These are phyloP conservation scores for Scorias spongiosa DNA, from an alignment of 2,329 filamentous ascomycete genomes.

Conservation along the genomic window DNA sequence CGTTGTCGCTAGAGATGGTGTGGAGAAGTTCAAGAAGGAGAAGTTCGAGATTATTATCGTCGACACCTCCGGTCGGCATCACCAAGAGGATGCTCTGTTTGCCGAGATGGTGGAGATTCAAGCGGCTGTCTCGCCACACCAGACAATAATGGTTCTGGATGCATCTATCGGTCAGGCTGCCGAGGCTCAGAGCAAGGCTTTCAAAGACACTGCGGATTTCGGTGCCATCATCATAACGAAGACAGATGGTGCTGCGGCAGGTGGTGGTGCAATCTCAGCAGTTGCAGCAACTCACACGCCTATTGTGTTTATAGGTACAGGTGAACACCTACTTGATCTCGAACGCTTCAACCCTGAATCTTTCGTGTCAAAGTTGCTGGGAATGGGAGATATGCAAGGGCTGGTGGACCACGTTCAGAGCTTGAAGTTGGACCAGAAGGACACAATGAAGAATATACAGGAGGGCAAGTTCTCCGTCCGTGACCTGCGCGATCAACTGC, in stretches of 20 bases:
- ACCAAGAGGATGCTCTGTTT: constrained; percentile 88
- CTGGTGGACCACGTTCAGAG: constrained; percentile 93
- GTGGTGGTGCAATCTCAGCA: constrained; percentile 92
- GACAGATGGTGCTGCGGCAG: constrained; percentile 87
- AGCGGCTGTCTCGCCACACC: constrained; percentile 72
- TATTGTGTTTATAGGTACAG: constrained; percentile 95
- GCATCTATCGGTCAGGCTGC: constrained; percentile 93
- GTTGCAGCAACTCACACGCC: constrained; percentile 93
- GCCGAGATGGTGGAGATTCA: constrained; percentile 98
- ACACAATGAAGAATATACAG: constrained; percentile 97
- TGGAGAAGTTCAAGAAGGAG: constrained; percentile 98
- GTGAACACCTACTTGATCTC: constrained; percentile 90
- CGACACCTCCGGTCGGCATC: constrained; percentile 87
- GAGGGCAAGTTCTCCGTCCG: constrained; percentile 93
- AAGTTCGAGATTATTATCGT: constrained; percentile 97
- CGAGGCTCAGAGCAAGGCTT: constrained; percentile 84
- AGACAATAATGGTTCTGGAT: constrained; percentile 97
- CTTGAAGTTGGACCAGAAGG: constrained; percentile 90
- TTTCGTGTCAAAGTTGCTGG: constrained; percentile 84
- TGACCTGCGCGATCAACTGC: constrained; percentile 85
- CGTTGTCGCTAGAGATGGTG: constrained; percentile 83
- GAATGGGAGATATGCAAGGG: constrained; percentile 94
- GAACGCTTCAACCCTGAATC: constrained; percentile 86
- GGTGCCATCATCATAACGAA: constrained; percentile 99
- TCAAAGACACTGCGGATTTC: constrained; percentile 94